Evolutionary conservation across 2,329 filamentous ascomycete species (phyloP), one percentile per base, ranked within the genome.

Genomic region (Bipolaris victoriae): DNA sequence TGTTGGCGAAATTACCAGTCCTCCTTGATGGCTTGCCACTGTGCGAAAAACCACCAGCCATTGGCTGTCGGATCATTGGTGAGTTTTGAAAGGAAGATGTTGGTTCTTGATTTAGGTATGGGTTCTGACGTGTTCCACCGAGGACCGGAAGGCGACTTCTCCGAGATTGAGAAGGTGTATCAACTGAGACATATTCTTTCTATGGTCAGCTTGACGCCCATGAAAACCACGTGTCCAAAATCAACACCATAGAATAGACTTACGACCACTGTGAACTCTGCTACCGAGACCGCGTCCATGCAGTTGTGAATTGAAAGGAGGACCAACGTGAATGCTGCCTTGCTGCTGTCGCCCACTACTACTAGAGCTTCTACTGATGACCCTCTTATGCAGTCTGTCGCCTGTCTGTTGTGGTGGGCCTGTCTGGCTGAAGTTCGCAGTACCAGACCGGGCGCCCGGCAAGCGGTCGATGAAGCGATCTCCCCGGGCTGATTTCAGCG

Each of bases 11-110:
- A 9, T 49, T 57, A 5, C 59, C 62, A 46, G 36, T 24, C 37
- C 60, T 72, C 54, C 72, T 75, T 4, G 74, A 71, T 18, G 68
- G 49, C 50, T 75, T 76, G 7, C 69, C 54, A 13, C 67, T 67
- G 29, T 74, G 66, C 20, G 69, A 63, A 54, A 74, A 74, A 46
- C 67, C 64, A 15, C 45, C 63, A n/a, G 64, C 62, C 4, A 79
- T 54, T 11, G 74, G 65, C 37, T 75, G 75, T 44, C 76, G 67
- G 35, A 63, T 63, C 16, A 73, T 66, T 0, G 76, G 74, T 10
- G 74, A 71, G 10, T 69, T 62, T 20, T 69, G 70, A 43, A 74
- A 72, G n/a, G 62, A 39, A 20, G 65, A 57, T 22, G 61, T 60
- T 7, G 52, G 46, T 26, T 69, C 60, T 2, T 53, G 58, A 46